Evolutionary conservation across 1,139 yeast genomes (phyloP).

Genomic region (Kazachstania sp.): DNA sequence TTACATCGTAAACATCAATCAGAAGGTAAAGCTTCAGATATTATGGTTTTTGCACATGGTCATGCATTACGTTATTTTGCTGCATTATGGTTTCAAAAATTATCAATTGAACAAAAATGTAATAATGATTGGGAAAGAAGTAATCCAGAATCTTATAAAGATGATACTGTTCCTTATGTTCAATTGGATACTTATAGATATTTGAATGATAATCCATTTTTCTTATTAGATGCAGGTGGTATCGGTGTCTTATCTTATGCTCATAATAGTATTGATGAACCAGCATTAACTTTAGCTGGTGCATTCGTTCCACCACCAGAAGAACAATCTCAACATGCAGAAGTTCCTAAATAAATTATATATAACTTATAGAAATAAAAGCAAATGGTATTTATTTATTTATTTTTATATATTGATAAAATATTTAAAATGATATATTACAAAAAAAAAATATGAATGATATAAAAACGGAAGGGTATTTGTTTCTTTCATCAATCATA

Average conservation of each 20-base stretch:
- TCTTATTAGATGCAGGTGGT: slow-evolving; percentile 90
- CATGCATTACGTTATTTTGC: slow-evolving; percentile 85
- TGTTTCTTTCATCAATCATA: too few relatives aligned
- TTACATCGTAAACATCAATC: slow-evolving; percentile 56
- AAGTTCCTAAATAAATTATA: slow-evolving; percentile 4
- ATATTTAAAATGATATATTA: too few relatives aligned
- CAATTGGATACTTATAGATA: slow-evolving; percentile 28
- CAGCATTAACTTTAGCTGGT: slow-evolving; percentile 73
- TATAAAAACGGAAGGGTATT: too few relatives aligned
- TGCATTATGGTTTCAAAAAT: slow-evolving; percentile 62
- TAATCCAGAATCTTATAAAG: slow-evolving; percentile 21
- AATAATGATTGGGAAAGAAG: slow-evolving; percentile 22
- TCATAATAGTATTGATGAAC: slow-evolving; percentile 75
- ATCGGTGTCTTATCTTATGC: slow-evolving; percentile 88
- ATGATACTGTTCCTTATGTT: slow-evolving; percentile 30
- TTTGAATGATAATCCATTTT: slow-evolving; percentile 53
- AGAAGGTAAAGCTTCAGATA: slow-evolving; percentile 52
- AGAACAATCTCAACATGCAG: slow-evolving; percentile 33
- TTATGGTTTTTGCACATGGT: slow-evolving; percentile 84
- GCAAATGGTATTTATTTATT: too few relatives aligned
- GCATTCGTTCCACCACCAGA: slow-evolving; percentile 69
- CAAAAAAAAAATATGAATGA: too few relatives aligned
- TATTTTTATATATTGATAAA: too few relatives aligned
- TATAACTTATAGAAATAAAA: too few relatives aligned
- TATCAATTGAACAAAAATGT: slow-evolving; percentile 28